Evolutionary conservation across 306 rosid species (phyloP), one percentile per base, ranked within the genome.

Genomic region (Quercus glauca): DNA sequence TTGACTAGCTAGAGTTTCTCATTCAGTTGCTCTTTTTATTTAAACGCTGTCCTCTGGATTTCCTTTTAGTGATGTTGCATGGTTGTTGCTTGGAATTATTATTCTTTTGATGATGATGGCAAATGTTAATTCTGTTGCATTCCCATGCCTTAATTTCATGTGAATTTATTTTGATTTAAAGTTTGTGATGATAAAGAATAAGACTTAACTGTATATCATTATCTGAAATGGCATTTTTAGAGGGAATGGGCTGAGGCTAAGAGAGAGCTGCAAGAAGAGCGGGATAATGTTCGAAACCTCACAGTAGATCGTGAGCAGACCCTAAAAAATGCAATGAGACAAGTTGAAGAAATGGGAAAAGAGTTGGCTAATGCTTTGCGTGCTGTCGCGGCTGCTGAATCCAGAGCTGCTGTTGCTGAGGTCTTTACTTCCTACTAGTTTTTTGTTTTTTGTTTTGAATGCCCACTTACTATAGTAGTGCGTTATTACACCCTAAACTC

Each of bases 201-300:
- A 14, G 29, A 13, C 10, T 63, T 63, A 14, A 63, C 19, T 28
- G 6, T 26, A 59, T 19, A 12, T 20, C 43, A 15, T 73, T 60
- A 15, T 76, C 10, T 28, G 26, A 28, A 83, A 78, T 83, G 57
- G 28, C 13, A 45, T 67, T 37, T 5, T 59, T 76, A 95, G 99
- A 86, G 90, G 88, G 98, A 95, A 83, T 95, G 99, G 99, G 97
- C 93, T 33, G 99, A 91, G 78, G 98, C 89, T 76, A 93, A 89
- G 90, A 90, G 87, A 79, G 99, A 95, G 83, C 84, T 95, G 71
- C 93, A 88, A 70, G 92, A 89, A 72, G 98, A 93, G 83, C 86
- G 94, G 56, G 91, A 88, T 75, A 91, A 83, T 82, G 85, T 84
- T 79, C 89, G 92, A 69, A 82, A 80, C 78, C 82, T 93, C 76